Evolutionary conservation across 2,329 filamentous ascomycete genomes (phyloP), one percentile per base, ranked within the genome.

Genomic region (Pseudogymnoascus sp.): DNA sequence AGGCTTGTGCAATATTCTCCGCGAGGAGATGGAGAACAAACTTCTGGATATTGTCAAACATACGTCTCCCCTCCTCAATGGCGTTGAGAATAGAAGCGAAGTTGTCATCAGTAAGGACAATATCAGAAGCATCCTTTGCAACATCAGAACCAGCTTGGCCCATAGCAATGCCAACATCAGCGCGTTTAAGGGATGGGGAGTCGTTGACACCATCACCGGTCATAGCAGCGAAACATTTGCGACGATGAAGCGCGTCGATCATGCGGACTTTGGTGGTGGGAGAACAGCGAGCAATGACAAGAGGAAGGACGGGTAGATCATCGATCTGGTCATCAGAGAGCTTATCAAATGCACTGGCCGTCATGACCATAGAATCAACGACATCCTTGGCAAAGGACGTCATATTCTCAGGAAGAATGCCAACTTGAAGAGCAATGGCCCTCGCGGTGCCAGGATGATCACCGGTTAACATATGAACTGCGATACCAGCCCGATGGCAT

Each of bases 141-240:
- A 91, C 88, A 71, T 90, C 88, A 54, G 85, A 88, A n/a, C 88
- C 88, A 51, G 85, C 81, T 67, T 85, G 79, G 60, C 88, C 87
- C 88, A 90, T 91, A 67, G 88, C 88, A 68, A 95, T 96, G 68
- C 90, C 91, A 5, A 96, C 90, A 72, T 96, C 92, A 2, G 90
- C 89, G 51, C 85, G 83, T 82, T 96, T 96, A 75, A 96, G 82
- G 31, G 91, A 96, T 68, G 92, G 90, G 69, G 92, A 92, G 78
- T 96, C 92, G 79, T 96, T 96, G 80, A 96, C 92, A 84, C 92
- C 92, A 71, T 96, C 92, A 83, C 92, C 92, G 78, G 92, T 96
- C 92, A 96, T 96, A 76, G 92, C 92, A 79, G 96, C 92, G 43
- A 96, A 90, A 1, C 81, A 82, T 65, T 84, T 82, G 43, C 91